Base-by-base conservation (phyloP, 2,329 filamentous ascomycete species). In the Alternaria sp. region DNA sequence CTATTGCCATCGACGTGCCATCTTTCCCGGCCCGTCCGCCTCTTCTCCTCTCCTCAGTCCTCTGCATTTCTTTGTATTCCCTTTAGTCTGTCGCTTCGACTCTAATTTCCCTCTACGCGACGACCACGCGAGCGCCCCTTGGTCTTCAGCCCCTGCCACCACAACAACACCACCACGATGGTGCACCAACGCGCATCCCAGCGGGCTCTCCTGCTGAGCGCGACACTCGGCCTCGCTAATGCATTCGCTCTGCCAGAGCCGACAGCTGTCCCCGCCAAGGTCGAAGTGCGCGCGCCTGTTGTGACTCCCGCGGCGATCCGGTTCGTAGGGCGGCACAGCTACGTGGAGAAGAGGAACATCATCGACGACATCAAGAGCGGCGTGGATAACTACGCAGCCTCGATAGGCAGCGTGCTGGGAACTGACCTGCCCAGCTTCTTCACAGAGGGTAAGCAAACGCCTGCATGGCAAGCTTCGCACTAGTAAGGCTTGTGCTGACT, bases 371-470 rank as follows among this genome's bases (percentile, higher is more conserved):
- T 80, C 60, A 70, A 69, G 49, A 76, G 68, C 58, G 75, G 73
- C 40, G 76, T 77, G 0, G 71, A 76, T 13, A 68, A 72, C 49
- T 59, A 77, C 23, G 69, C 74, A 17, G 63, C 73, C 12, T 77
- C 75, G 11, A 70, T 78, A 57, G 78, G 72, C 28, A 78, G 75
- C 51, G 73, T 77, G 5, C 57, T 80, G 13, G 78, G 78, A 15
- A 72, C 72, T 1, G 76, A 76, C 55, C 67, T 80, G 40, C 79
- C 79, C 23, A 75, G 69, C 65, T 80, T 76, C 60, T 77, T 80
- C 57, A 77, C 77, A 19, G 73, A 75, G 11, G 78, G 78, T 79
- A 67, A 52, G 74, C 55, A 58, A 32, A 50, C 36, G 15, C 43
- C 21, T 50, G 28, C 19, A 13, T 46, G 5, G 26, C 26, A 62